Evolutionary conservation across 805 yeast species (phyloP).

Genomic region (Cyberlindnera mrakii): DNA sequence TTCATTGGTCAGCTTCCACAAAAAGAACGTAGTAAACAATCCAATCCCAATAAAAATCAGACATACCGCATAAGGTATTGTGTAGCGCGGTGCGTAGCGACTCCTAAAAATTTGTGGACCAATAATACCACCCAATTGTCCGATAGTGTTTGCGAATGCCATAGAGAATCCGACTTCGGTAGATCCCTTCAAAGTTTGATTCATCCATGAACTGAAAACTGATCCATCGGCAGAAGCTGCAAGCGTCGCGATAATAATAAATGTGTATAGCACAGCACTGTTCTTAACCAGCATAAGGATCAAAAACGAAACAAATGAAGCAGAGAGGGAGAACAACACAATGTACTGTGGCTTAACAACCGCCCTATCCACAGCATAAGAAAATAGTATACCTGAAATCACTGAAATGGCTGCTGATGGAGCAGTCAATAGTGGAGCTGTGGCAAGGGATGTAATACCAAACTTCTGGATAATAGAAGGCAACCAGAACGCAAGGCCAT

Average conservation of each 20-base stretch:
- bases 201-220: constrained; percentile 7
- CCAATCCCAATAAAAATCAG: constrained; percentile 6
- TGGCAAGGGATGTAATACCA: constrained; percentile 5
- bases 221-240: constrained; percentile 10
- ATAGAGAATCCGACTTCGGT: constrained; percentile 8
- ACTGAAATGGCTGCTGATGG: constrained; percentile 6
- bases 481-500: constrained; percentile 10
- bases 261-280: constrained; percentile 4
- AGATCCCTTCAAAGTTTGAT: constrained; percentile 5
- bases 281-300: constrained; percentile 3
- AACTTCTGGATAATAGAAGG: constrained; percentile 8
- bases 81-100: constrained; percentile 3
- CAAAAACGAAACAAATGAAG: background rate
- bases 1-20: background rate
- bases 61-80: constrained; percentile 7
- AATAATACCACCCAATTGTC: constrained; percentile 10
- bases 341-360: constrained; percentile 1
- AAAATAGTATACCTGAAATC: constrained; percentile 9
- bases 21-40: background rate
- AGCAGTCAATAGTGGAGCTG: constrained; percentile 27
- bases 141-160: constrained; percentile 5
- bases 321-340: background rate
- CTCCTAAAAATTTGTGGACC: constrained; percentile 13
- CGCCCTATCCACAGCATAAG: constrained; percentile 7
- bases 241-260: constrained; percentile 7